Conservation (phyloP, 1,284 basidiomycete genomes). For the Laetiporus sulphureus region DNA sequence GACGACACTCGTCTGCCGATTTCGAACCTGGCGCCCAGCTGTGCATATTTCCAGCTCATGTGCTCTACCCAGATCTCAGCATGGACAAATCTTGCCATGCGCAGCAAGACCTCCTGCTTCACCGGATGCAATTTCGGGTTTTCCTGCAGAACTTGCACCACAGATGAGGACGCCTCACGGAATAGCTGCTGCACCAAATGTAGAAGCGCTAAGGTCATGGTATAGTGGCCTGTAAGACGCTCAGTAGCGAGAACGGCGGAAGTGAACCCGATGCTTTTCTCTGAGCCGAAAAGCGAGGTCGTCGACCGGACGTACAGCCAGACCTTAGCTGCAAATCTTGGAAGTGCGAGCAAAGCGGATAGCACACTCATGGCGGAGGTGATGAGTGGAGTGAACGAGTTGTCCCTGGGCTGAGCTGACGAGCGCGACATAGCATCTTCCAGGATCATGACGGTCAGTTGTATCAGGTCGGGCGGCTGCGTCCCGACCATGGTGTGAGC, state of each 20-base stretch:
- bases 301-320: conserved; percentile 85
- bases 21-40: conserved; percentile 74
- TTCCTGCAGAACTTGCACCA: conserved; percentile 44
- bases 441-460: conserved; percentile 78
- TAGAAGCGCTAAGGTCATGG: conserved; percentile 73
- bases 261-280: conserved; percentile 45
- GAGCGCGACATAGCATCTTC: conserved; percentile 68
- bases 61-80: conserved; percentile 85
- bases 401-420: conserved; percentile 33
- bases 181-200: conserved; percentile 74
- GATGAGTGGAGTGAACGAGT: conserved; percentile 57
- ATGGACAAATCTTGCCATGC: conserved; percentile 72
- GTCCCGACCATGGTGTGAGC: conserved; percentile 43
- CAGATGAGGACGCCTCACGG: conserved; percentile 60
- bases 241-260: conserved; percentile 68
- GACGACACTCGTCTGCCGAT: conserved; percentile 62
- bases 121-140: conserved; percentile 56
- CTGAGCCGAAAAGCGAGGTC: conserved; percentile 66
- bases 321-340: conserved; percentile 68
- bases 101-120: conserved; percentile 78
- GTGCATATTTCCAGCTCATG: conserved; percentile 74
- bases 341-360: conserved; percentile 70
- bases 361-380: conserved; percentile 76
- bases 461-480: conserved; percentile 63
- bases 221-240: conserved; percentile 67